Conservation (phyloP, 2,329 filamentous ascomycete genomes). For the Ophiosphaerella herpotricha region DNA sequence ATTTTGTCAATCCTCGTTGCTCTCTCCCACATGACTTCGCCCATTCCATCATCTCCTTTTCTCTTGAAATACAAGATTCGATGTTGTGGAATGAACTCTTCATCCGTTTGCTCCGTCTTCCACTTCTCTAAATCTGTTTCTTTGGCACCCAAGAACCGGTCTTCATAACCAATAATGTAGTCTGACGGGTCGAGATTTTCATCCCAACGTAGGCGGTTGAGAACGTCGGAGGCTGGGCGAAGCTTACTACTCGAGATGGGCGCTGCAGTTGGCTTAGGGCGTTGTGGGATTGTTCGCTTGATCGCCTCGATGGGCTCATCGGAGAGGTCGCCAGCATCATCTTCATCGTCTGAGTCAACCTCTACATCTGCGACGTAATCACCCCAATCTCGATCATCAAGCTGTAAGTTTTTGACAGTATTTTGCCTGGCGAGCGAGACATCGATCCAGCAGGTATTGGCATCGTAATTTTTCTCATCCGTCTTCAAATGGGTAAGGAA, state of each 20-base stretch:
- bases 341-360: constrained; percentile 44
- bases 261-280: constrained; percentile 16
- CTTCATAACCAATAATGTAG: constrained; percentile 59
- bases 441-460: constrained; percentile 41
- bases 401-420: constrained; percentile 47
- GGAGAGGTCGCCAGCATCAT: constrained; percentile 23
- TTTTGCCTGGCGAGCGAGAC: constrained; percentile 35
- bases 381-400: constrained; percentile 58
- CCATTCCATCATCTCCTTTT: constrained; percentile 30
- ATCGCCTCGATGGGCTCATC: constrained; percentile 12
- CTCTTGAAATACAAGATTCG: constrained; percentile 57
- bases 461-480: constrained; percentile 45
- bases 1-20: constrained; percentile 52
- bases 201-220: constrained; percentile 58
- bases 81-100: constrained; percentile 62
- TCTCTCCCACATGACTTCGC: constrained; percentile 55
- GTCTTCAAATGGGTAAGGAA: constrained; percentile 43
- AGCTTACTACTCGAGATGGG: constrained; percentile 36
- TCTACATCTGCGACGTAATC: constrained; percentile 52
- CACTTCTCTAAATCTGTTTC: constrained; percentile 56
- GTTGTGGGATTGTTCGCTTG: constrained; percentile 22
- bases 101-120: constrained; percentile 59
- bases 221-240: constrained; percentile 49
- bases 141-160: constrained; percentile 57
- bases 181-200: constrained; percentile 49